Evolutionary conservation across 495 filamentous ascomycete genomes (phyloP), one percentile per base, ranked within the genome.

Genomic region (Daldinia grandis): DNA sequence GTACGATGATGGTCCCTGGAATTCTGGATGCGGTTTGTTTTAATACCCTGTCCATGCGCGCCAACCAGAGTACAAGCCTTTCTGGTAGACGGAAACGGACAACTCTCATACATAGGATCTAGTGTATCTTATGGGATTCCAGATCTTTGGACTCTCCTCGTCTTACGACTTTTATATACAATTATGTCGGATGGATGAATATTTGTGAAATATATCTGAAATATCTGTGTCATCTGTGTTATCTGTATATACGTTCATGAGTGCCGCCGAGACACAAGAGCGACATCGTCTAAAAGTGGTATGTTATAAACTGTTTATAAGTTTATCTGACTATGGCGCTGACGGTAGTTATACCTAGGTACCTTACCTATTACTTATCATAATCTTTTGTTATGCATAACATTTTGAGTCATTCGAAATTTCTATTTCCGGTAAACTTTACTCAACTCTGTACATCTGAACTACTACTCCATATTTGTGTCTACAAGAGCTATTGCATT

Each of bases 231-330:
- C 37, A 31, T 56, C 25, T 42, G 3, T 40, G 5, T 40, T 12
- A 37, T 53, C n/a, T 24, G 5, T 54, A 27, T 56, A 51, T 65
- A 37, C 57, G 42, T 21, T 30, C 49, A 51, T 25, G 21, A 66
- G 66, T 72, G 64, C 54, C 21, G 64, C 69, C 64, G 69, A 72
- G 69, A 68, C 69, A 64, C 9, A 21, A 54, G 35, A 61, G 33
- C 44, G 53, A 51, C 17, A 47, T 47, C 8, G 42, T 47, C 19
- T 10, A 24, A 24, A 47, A 12, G 19, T 19, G 42, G 19, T 10
- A 47, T 24, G 2, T 47, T 47, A 59, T 9, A 57, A 31, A 59
- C 49, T 38, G 59, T 57, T 40, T 35, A 21, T 30, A 31, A 30
- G 49, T 15, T 58, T 55, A 49, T 49, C 42, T 4, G 54, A 6